Evolutionary conservation across 352 stramenopile genomes (phyloP), one percentile per base, ranked within the genome.

Genomic region (Peronospora belbahrii): DNA sequence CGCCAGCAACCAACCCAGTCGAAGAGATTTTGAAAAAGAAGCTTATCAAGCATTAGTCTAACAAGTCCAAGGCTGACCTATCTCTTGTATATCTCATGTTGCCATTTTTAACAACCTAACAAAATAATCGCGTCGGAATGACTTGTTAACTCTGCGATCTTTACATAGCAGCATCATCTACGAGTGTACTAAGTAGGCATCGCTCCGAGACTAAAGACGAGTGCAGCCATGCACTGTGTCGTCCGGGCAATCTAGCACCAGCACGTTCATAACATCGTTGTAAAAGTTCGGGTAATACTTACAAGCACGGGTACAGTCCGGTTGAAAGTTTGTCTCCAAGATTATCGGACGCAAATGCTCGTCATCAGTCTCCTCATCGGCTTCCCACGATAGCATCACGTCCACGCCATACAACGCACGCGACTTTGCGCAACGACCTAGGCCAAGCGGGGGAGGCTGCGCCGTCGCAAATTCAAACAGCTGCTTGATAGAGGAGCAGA

Each of bases 211-310:
- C 62, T 62, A 76, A 13, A 80, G 56, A 24, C 66, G 62, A 4
- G 58, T 72, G 43, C 56, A 65, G 27, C 68, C 68, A 45, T 80
- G 59, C 43, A 66, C 56, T 2, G 56, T 58, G 24, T 70, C 62
- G 18, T 76, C 52, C 30, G 62, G 49, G 10, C 63, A 52, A 42
- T 72, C 50, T 13, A 80, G 42, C 40, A 80, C 65, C 7, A 80
- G 52, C 25, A 80, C 68, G 27, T 76, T 72, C 64, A 80, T 68
- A 42, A 76, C 49, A 27, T 80, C 68, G 41, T 72, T 65, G 57
- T 73, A 80, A 36, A 80, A 80, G 28, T 67, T 34, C 31, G 66
- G 66, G 42, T 72, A 80, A 31, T 74, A 76, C 30, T 74, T 71
- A 55, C 65, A 80, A 34, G 62, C 65, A 10, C 68, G 62, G 19